phyloP scores from a whole-genome alignment of 208 protist species.

The Leishmania aethiopica region DNA sequence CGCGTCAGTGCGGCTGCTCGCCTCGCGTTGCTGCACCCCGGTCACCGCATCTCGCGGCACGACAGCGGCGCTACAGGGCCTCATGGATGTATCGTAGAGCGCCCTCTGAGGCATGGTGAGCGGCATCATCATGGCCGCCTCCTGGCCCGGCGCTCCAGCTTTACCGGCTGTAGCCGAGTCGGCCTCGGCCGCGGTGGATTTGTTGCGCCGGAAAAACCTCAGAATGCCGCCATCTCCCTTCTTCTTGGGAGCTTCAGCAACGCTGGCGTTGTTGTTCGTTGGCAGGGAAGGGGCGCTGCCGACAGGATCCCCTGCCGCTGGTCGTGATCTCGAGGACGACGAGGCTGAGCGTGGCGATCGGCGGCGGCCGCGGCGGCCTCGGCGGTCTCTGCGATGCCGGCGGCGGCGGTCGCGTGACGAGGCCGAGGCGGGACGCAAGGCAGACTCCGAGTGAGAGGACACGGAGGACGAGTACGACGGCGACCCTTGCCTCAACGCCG shows the following conservation, averaged over 20 bases:
- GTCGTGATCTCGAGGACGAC: neutral
- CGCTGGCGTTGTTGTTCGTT: neutral
- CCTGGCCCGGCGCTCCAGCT: neutral
- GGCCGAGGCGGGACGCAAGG: slow-evolving; percentile 2
- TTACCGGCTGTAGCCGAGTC: neutral
- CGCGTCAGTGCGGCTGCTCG: neutral
- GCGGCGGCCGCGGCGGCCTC: neutral
- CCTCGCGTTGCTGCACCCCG: neutral
- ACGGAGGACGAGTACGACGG: slow-evolving; percentile 5
- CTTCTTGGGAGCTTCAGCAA: slow-evolving; percentile 4
- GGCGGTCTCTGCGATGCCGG: slow-evolving; percentile 3
- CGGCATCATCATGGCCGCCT: neutral
- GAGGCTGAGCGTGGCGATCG: neutral
- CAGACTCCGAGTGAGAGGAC: slow-evolving; percentile 3
- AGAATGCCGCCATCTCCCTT: slow-evolving; percentile 17
- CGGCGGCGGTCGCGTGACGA: slow-evolving; percentile 11
- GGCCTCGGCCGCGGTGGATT: neutral
- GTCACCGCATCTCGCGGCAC: neutral
- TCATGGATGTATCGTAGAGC: slow-evolving; percentile 2
- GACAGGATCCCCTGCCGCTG: neutral
- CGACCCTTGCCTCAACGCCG: neutral
- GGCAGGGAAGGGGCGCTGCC: neutral
- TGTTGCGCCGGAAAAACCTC: slow-evolving; percentile 26
- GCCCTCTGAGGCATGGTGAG: slow-evolving; percentile 22
- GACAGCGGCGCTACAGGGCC: neutral